Conservation (phyloP, 768 basidiomycete species). For the Filobasidium wieringae region DNA sequence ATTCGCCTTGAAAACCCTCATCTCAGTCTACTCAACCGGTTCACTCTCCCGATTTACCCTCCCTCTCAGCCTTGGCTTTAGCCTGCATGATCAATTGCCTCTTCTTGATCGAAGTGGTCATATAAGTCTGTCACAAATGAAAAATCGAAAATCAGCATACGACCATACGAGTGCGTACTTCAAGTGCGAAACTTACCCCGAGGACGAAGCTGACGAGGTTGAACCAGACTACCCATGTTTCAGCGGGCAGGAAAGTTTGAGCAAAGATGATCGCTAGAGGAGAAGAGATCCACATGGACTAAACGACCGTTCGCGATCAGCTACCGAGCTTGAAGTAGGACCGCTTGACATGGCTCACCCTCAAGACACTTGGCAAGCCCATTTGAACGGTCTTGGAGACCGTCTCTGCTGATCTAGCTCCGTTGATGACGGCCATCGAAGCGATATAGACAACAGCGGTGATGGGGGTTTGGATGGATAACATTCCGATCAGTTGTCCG, state of each 20-base stretch:
- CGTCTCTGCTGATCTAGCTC: constrained; percentile 56
- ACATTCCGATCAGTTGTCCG: constrained; percentile 62
- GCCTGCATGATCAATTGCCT: constrained; percentile 40
- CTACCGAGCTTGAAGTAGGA: constrained; percentile 2
- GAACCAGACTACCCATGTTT: constrained; percentile 86
- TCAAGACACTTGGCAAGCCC: constrained; percentile 62
- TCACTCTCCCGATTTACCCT: neutral
- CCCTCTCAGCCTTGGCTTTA: constrained; percentile 34
- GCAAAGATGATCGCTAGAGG: constrained; percentile 64
- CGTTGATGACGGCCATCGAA: constrained; percentile 72
- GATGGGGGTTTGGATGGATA: constrained; percentile 40
- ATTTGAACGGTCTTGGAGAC: constrained; percentile 56
- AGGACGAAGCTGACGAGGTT: constrained; percentile 59
- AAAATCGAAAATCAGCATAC: constrained; percentile 10
- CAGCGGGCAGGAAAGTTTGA: constrained; percentile 64
- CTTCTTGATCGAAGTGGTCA: constrained; percentile 43
- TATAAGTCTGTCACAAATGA: constrained; percentile 8
- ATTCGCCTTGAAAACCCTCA: too few species aligned
- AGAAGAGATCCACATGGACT: constrained; percentile 72
- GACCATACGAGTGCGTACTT: neutral
- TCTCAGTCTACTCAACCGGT: neutral
- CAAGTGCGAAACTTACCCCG: constrained; percentile 47
- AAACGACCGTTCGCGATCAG: neutral
- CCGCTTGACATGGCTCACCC: constrained; percentile 43
- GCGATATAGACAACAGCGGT: constrained; percentile 46